These are phyloP conservation scores for Candida sanyiensis DNA, from an alignment of 805 yeast species.

Conservation along the genomic window DNA sequence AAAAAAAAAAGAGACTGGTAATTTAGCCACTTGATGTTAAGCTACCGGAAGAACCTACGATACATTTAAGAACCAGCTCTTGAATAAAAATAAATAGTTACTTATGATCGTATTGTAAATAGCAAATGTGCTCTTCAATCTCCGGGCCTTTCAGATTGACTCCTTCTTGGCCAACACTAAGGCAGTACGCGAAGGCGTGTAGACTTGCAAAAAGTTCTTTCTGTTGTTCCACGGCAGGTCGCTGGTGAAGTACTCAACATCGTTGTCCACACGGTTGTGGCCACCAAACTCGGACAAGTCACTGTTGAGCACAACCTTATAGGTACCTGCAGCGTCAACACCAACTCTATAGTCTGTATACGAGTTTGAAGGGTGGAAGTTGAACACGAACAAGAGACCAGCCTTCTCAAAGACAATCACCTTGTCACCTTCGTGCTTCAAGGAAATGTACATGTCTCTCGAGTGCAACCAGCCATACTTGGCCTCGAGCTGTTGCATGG, in stretches of 20 bases:
- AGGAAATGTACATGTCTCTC: slow-evolving; percentile 75
- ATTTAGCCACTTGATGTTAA: too few relatives aligned
- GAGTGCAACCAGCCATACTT: slow-evolving; percentile 64
- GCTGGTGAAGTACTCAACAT: slow-evolving; percentile 58
- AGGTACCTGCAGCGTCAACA: slow-evolving; percentile 73
- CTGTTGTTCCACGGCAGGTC: slow-evolving; percentile 79
- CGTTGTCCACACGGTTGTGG: slow-evolving; percentile 61
- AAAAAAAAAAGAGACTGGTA: too few relatives aligned
- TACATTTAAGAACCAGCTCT: too few relatives aligned
- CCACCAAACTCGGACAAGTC: slow-evolving; percentile 78
- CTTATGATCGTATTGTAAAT: too few relatives aligned
- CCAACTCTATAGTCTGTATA: slow-evolving; percentile 87
- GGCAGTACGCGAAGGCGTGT: slow-evolving; percentile 73
- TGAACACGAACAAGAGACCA: slow-evolving; percentile 78
- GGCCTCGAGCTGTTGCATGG: slow-evolving; percentile 73
- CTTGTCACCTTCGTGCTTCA: slow-evolving; percentile 86
- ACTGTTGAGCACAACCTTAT: slow-evolving; percentile 67
- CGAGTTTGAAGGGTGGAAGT: slow-evolving; percentile 82
- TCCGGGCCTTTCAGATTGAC: slow-evolving; percentile 10
- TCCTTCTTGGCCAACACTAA: slow-evolving; percentile 45
- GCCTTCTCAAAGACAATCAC: slow-evolving; percentile 85
- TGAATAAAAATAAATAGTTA: too few relatives aligned
- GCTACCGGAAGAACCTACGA: too few relatives aligned
- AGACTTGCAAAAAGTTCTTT: slow-evolving; percentile 67
- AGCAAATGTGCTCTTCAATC: too few relatives aligned